Percentiles rank a stretch among this genome's conserved stretches.
These are phyloP conservation scores for Umbilicus rupestris DNA, from an alignment of 164 flowering plant species.

Conservation along the genomic window DNA sequence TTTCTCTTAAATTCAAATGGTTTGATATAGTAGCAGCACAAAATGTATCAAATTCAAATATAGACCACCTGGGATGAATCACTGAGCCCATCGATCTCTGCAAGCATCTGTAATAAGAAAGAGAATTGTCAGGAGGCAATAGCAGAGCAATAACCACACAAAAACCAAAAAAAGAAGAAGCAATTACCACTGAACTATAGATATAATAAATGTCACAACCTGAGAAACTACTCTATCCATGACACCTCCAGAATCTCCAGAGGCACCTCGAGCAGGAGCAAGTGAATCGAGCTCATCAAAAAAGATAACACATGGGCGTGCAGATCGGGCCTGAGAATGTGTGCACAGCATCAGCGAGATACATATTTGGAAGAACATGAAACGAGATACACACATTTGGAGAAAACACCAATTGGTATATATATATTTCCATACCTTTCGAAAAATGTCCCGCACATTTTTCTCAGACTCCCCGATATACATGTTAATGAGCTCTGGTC, in stretches of 20 bases:
- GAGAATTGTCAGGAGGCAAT: constrained; percentile 7
- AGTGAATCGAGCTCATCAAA: constrained; percentile 96
- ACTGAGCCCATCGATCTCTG: constrained; percentile 92
- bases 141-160: constrained; percentile 10
- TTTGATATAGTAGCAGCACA: neutral
- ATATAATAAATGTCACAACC: neutral
- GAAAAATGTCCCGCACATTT: constrained; percentile 89
- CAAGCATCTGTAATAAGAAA: constrained; percentile 67
- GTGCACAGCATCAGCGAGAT: constrained; percentile 1
- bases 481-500: constrained; percentile 92
- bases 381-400: too few species aligned
- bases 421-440: constrained; percentile 59
- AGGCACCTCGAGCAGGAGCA: constrained; percentile 95
- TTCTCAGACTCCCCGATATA: constrained; percentile 75
- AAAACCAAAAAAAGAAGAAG: neutral
- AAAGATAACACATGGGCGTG: constrained; percentile 95
- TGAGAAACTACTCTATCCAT: constrained; percentile 99
- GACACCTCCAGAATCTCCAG: constrained; percentile 99
- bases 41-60: neutral
- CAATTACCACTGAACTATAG: constrained; percentile 27
- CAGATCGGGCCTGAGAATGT: constrained; percentile 71
- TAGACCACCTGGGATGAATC: constrained; percentile 68
- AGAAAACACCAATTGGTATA: too few species aligned
- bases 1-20: neutral
- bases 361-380: neutral